Conservation (phyloP, 176 grass and related monocot species). For the Thalia dealbata region DNA sequence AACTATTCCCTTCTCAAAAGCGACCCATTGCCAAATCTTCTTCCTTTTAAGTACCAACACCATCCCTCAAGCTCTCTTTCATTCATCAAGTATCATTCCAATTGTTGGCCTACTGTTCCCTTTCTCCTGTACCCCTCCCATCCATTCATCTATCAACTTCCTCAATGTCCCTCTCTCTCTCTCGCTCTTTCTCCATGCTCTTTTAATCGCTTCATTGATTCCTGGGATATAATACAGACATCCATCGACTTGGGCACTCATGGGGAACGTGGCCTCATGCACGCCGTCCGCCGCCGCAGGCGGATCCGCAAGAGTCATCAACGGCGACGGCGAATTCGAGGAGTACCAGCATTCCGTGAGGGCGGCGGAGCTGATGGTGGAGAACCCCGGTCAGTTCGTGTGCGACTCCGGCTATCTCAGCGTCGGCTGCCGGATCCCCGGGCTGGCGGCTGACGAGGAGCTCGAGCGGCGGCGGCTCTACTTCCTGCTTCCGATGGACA, state of each 20-base stretch:
- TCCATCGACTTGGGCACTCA: constrained; percentile 4
- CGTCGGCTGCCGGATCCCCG: constrained; percentile 61
- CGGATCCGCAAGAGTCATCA: constrained; percentile 44
- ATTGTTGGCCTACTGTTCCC: too few species aligned
- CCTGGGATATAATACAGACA: not conserved
- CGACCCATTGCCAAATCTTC: not conserved
- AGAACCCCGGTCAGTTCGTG: constrained; percentile 69
- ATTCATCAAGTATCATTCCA: too few species aligned
- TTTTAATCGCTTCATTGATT: not conserved
- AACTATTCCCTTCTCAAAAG: not conserved
- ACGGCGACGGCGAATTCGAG: constrained; percentile 37
- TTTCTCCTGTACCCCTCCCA: not conserved
- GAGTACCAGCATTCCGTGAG: constrained; percentile 29
- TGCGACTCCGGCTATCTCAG: constrained; percentile 44
- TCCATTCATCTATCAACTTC: not conserved
- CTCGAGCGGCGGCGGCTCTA: constrained; percentile 50
- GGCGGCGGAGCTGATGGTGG: constrained; percentile 48
- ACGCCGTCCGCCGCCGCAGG: constrained; percentile 3
- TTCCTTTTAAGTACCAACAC: not conserved
- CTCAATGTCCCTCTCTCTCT: not conserved
- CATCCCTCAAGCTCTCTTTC: not conserved
- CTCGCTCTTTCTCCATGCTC: not conserved
- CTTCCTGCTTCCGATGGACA: constrained; percentile 89
- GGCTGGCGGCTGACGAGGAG: constrained; percentile 38
- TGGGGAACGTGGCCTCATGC: constrained; percentile 58